Evolutionary conservation across 768 basidiomycete species (phyloP), one percentile per base, ranked within the genome.

Genomic region (Hypsizygus marmoreus): DNA sequence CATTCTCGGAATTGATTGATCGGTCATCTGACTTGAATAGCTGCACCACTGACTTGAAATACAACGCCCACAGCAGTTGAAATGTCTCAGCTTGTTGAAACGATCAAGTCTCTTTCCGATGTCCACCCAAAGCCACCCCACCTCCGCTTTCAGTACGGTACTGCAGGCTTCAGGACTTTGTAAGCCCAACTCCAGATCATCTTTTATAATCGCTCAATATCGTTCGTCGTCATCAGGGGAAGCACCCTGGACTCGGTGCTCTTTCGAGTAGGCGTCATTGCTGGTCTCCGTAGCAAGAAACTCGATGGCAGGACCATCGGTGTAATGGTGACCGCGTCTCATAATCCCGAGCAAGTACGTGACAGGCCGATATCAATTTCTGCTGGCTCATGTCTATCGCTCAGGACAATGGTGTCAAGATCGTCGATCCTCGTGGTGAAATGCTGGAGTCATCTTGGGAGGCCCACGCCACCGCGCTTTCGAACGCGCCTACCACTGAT

Each of bases 321-420:
- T 12, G 91, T 98, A 16, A 98, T 99, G 97, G 86, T 99, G 62
- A 99, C 97, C 28, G 97, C 97, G 2, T 95, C 93, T n/a, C 97
- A 99, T 68, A 99, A 99, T 64, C 95, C 97, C n/a, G 95, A 95
- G 63, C 78, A 82, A 61, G 95, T 94, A 59, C 54, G 79, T 60
- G 39, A 32, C 32, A 10, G 43, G 34, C 24, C 54, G 12, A 22
- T 53, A 43, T 45, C 31, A 43, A 47, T 24, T 30, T 14, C 43
- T 43, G 37, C 49, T 51, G 17, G 45, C n/a, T 1, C 28, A 29
- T 43, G 35, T 47, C n/a, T 12, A 32, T 19, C 9, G n/a, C 23
- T 6, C 60, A 97, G 93, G 97, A 99, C 65, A 99, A 99, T 64
- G 97, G 97, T 22, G 97, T 97, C 53, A 99, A 99, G 69, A 80